Percentiles rank a stretch among this genome's conserved stretches.
phyloP scores from a whole-genome alignment of 495 filamentous ascomycete genomes.

The Penicillium subrubescens region DNA sequence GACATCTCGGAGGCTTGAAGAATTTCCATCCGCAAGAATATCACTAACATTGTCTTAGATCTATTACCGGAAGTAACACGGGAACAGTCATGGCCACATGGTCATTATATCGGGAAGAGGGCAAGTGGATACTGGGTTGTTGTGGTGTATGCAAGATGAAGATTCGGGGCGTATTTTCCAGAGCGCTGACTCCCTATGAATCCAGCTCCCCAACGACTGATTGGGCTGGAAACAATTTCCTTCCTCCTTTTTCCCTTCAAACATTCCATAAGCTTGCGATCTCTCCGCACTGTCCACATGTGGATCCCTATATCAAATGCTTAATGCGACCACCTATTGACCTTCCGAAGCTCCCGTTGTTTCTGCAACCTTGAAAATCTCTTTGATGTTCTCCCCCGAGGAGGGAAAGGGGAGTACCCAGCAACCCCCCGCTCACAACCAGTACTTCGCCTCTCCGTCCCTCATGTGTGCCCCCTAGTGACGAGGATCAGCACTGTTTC shows the following conservation, averaged over 20 bases:
- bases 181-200: constrained; percentile 16
- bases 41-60: constrained; percentile 35
- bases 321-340: constrained; percentile 21
- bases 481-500: constrained; percentile 3
- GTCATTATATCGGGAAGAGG: constrained; percentile 22
- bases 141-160: constrained; percentile 17
- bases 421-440: background rate
- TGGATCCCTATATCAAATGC: constrained; percentile 22
- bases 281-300: constrained; percentile 17
- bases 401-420: background rate
- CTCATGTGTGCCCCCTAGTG: background rate
- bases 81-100: constrained; percentile 22
- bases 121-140: constrained; percentile 7
- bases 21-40: background rate
- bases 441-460: background rate
- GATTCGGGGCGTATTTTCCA: constrained; percentile 29
- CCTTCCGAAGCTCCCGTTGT: background rate
- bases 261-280: constrained; percentile 17
- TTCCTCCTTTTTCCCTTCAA: background rate
- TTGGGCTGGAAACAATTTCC: constrained; percentile 31
- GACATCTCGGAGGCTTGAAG: background rate
- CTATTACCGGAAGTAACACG: constrained; percentile 42
- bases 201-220: constrained; percentile 8
- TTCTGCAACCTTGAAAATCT: background rate
- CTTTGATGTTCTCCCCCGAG: background rate